Base-by-base conservation (phyloP, 768 basidiomycete genomes). In the Tephrocybe sp. region DNA sequence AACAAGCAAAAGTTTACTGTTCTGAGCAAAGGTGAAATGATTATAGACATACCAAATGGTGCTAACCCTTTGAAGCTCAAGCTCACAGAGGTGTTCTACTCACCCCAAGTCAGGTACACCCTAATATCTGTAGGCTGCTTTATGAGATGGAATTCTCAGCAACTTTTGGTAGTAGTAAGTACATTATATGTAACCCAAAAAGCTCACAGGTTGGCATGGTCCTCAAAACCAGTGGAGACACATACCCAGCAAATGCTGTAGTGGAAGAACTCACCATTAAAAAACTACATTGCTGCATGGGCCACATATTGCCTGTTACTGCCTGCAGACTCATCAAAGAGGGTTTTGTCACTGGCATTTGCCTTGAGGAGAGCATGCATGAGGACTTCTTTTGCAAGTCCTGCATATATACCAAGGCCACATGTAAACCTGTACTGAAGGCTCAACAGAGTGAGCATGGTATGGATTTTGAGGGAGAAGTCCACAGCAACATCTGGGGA, bases 341-440 rank as follows among this genome's bases (percentile, higher is more conserved):
- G 5, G 68, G 65, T 9, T 54, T 63, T 26, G 58, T 74, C 12
- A 65, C 59, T 12, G 71, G 73, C 0, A 38, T 75, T 1, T 39
- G 49, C 5, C 54, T 73, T 11, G 58, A 65, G 9, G 17, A 47
- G 2, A 41, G 51, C 1, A 17, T 58, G 4, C 56, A 38, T 0
- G 49, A 63, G 4, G 49, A 61, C 6, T 58, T 64, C 41, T 64
- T 66, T 20, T 81, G 79, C 54, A 63, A 76, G 14, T 70, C 73
- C 0, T 81, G 80, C 41, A 57, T 72, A 1, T 73, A 73, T 48
- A 75, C 67, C 1, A 81, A 79, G 54, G 62, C 65, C 0, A 75
- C 61, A 0, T 47, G 64, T 0, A 69, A 71, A 49, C 59, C 71
- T 0, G 55, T 73, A 21, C 45, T 59, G 15, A 68, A 68, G 46